Base-by-base conservation (phyloP, 495 filamentous ascomycete species). In the Annulohypoxylon bovei region DNA sequence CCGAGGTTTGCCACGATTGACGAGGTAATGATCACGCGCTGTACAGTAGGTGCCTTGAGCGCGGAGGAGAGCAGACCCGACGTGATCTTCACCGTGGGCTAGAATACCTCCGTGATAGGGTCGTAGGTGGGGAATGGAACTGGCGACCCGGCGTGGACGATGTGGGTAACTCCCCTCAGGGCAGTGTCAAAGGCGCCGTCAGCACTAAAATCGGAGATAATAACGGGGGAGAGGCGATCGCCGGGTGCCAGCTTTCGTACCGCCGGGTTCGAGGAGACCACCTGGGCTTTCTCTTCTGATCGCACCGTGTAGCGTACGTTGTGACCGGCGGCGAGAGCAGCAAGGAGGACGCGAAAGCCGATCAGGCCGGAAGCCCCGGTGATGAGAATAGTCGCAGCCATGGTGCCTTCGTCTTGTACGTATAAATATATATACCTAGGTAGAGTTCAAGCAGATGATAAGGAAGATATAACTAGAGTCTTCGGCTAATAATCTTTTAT, bases 101-200 rank as follows among this genome's bases (percentile, higher is more conserved):
- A 2, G 66, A 79, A 74, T 25, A 79, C 60, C 14, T 72, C 44
- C 32, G 70, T 64, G 35, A 60, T 62, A 16, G 65, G 63, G 11
- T 76, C 62, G 25, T 68, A 70, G 30, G 33, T 61, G 18, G 70
- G 67, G 3, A 58, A 33, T 1, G 71, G 69, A n/a, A 73, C 65
- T 0, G 85, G 84, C 28, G 83, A 82, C 4, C 85, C 85, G 7
- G 83, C 64, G 54, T 87, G 85, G 60, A 87, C 76, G 57, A 86
- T 72, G 46, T 80, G 82, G 20, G 77, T 80, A 0, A 81, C 81
- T 14, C 76, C 82, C 49, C 81, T 65, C 27, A 84, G 77, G 3
- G 80, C 82, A 27, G 80, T 68, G 61, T 84, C 78, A 61, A 82
- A 87, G n/a, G 81, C 81, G 20, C 77, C 79, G 0, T 79, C 64